Evolutionary conservation across 257 asterid genomes (phyloP).

Genomic region (Jacaranda mimosifolia): DNA sequence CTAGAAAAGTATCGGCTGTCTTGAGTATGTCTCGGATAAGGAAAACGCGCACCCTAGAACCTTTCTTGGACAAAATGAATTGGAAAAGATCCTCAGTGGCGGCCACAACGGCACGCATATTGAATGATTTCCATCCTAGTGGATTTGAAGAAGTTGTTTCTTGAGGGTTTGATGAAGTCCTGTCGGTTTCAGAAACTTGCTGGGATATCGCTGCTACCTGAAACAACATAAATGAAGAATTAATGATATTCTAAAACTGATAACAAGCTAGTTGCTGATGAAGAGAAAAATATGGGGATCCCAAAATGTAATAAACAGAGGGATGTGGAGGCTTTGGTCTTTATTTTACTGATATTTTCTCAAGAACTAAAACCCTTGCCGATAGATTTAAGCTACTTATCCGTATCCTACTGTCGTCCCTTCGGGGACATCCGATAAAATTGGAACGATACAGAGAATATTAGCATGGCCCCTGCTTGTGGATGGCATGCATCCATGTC

Average conservation of each 20-base stretch:
- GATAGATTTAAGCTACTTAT: too few species aligned
- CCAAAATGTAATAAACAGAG: too few species aligned
- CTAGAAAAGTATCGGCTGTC: conserved; percentile 78
- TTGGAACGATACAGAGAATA: too few species aligned
- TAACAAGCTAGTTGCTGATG: background rate
- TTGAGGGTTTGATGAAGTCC: conserved; percentile 37
- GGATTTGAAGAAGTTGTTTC: conserved; percentile 50
- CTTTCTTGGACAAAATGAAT: conserved; percentile 83
- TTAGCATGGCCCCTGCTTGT: too few species aligned
- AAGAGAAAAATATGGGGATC: background rate
- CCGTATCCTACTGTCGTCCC: too few species aligned
- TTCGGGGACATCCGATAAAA: too few species aligned
- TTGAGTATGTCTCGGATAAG: conserved; percentile 74
- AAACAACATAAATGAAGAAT: too few species aligned
- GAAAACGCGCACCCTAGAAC: conserved; percentile 83
- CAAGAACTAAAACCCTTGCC: too few species aligned
- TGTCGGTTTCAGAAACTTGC: conserved; percentile 65
- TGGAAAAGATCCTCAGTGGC: conserved; percentile 92
- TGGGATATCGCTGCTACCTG: conserved; percentile 89
- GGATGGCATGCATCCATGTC: too few species aligned
- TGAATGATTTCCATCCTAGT: conserved; percentile 77
- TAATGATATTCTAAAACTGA: conserved; percentile 7
- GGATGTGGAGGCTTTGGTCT: too few species aligned
- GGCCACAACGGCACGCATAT: conserved; percentile 85
- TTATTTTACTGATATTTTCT: too few species aligned